Evolutionary conservation across 192 early-diverging fungal species (phyloP).

Genomic region (Linnemannia zychae): DNA sequence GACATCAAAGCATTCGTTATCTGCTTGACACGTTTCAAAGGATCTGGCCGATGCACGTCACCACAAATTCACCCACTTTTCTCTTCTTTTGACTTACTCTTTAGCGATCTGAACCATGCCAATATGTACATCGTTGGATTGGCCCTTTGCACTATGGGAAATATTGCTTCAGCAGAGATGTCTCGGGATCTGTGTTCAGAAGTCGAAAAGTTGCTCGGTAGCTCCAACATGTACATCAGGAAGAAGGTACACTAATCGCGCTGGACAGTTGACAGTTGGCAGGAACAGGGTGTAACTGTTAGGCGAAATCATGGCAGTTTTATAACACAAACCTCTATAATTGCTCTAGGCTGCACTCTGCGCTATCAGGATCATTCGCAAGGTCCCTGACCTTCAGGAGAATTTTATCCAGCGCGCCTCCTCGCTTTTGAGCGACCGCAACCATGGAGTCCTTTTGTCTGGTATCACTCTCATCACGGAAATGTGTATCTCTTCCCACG

Average conservation of each 20-base stretch:
- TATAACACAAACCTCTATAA: not conserved
- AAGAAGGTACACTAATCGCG: conserved; percentile 83
- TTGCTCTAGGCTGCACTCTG: conserved; percentile 85
- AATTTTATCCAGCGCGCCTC: conserved; percentile 84
- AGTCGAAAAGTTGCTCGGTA: conserved; percentile 92
- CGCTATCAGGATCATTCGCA: conserved; percentile 91
- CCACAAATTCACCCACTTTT: conserved; percentile 17
- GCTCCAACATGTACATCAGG: conserved; percentile 93
- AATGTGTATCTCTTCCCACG: conserved; percentile 83
- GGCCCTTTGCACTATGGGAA: conserved; percentile 95
- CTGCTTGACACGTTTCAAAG: not conserved
- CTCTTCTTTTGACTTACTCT: not conserved
- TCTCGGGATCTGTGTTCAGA: conserved; percentile 93
- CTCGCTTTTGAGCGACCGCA: conserved; percentile 88
- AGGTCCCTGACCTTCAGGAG: conserved; percentile 93
- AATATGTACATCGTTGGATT: conserved; percentile 99
- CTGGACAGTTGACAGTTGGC: not conserved
- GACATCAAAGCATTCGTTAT: not conserved
- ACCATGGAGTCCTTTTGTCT: conserved; percentile 95
- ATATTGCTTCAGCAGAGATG: conserved; percentile 97
- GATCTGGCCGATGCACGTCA: not conserved
- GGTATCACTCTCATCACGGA: conserved; percentile 91
- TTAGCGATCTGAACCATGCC: conserved; percentile 92
- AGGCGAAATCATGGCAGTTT: not conserved
- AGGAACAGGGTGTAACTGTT: not conserved